A percentile compares a stretch with the other conserved stretches of the same genome.
Evolutionary conservation across 495 filamentous ascomycete genomes (phyloP).

Genomic region (Penicillium atrosanguineum): DNA sequence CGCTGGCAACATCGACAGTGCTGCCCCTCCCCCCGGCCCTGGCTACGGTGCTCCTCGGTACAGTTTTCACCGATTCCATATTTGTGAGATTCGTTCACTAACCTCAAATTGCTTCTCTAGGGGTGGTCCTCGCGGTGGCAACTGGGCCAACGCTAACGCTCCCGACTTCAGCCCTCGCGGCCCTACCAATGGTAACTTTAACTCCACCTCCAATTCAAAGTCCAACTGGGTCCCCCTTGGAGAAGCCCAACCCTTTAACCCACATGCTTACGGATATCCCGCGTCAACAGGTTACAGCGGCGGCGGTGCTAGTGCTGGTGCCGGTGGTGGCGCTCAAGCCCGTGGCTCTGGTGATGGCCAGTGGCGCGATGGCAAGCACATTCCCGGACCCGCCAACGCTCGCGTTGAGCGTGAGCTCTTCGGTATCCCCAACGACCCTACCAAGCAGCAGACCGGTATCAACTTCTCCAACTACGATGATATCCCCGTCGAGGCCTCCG

Average conservation of each 20-base stretch:
- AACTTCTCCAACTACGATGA: constrained; percentile 99
- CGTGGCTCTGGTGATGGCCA: constrained; percentile 89
- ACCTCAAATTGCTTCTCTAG: constrained; percentile 10
- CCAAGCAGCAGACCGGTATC: constrained; percentile 95
- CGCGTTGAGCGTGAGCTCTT: constrained; percentile 95
- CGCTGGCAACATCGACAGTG: constrained; percentile 32
- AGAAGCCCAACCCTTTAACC: constrained; percentile 53
- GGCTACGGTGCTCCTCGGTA: constrained; percentile 42
- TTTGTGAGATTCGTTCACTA: constrained; percentile 1
- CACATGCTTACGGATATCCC: constrained; percentile 67
- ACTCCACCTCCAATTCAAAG: constrained; percentile 6
- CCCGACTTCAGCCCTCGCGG: constrained; percentile 67
- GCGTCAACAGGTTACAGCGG: constrained; percentile 49
- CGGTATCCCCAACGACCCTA: constrained; percentile 86
- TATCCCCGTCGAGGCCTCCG: constrained; percentile 96
- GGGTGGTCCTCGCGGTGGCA: constrained; percentile 56
- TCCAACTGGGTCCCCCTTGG: constrained; percentile 38
- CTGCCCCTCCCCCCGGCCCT: constrained; percentile 32
- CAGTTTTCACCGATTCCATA: constrained; percentile 5
- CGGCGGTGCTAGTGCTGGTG: constrained; percentile 43
- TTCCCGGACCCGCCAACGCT: constrained; percentile 81
- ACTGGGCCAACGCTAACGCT: constrained; percentile 66
- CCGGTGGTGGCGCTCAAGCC: constrained; percentile 43
- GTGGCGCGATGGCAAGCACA: constrained; percentile 96
- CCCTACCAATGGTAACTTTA: constrained; percentile 44